Percentiles rank a stretch among this genome's conserved stretches.
Conservation (phyloP, 2,329 filamentous ascomycete species). For the Tympanopsis confertula region DNA sequence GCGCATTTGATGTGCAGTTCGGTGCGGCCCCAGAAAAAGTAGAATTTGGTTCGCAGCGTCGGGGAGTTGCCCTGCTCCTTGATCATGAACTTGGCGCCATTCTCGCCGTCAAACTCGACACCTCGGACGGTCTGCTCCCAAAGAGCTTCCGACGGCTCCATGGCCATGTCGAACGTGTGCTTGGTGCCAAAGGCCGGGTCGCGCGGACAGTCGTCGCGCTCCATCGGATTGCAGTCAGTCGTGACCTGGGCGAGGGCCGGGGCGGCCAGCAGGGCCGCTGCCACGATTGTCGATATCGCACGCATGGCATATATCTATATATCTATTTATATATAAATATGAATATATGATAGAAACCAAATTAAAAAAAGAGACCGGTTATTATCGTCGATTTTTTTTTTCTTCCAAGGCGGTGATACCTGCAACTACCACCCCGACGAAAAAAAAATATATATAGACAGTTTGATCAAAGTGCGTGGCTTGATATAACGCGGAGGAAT, state of each 20-base stretch:
- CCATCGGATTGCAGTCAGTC: conserved; percentile 67
- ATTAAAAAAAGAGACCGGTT: no score
- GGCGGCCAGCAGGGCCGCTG: conserved; percentile 20
- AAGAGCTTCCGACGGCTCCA: conserved; percentile 40
- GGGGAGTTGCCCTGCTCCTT: conserved; percentile 61
- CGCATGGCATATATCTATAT: conserved; percentile 6
- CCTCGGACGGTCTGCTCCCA: conserved; percentile 61
- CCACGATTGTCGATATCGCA: conserved; percentile 2
- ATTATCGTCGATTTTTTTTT: no score
- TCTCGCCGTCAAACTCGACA: conserved; percentile 45
- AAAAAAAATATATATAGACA: no score
- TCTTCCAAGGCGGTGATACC: no score
- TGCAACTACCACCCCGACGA: no score
- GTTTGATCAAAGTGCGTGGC: no score
- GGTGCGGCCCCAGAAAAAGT: conserved; percentile 75
- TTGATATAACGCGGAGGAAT: no score
- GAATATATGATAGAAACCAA: no score
- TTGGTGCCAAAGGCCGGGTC: conserved; percentile 60
- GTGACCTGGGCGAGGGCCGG: conserved; percentile 59
- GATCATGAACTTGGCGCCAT: conserved; percentile 66
- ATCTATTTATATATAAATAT: no score
- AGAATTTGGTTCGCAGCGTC: conserved; percentile 68
- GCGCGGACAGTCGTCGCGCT: conserved; percentile 55
- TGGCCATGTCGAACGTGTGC: conserved; percentile 54
- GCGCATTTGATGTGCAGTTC: conserved; percentile 71